Conservation (phyloP, 306 rosid genomes). For the Pterocarpus santalinus region DNA sequence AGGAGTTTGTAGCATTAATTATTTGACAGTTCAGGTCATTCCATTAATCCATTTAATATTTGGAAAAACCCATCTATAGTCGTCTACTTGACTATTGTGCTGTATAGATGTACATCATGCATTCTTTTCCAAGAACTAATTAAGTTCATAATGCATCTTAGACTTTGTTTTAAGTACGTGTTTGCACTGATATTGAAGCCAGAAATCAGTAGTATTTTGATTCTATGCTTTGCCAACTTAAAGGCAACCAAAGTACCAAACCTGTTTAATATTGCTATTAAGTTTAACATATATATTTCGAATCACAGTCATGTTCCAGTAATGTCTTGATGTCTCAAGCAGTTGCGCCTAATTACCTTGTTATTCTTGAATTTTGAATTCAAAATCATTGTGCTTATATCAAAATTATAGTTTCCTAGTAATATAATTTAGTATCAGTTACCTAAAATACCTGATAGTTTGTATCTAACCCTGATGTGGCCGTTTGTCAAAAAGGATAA, state of each 20-base stretch:
- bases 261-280: background rate
- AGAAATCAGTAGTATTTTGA: constrained; percentile 14
- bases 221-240: constrained; percentile 21
- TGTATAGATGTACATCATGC: background rate
- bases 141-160: background rate
- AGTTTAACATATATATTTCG: background rate
- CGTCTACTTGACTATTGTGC: constrained; percentile 17
- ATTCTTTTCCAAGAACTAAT: constrained; percentile 5
- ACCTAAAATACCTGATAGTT: background rate
- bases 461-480: background rate
- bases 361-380: constrained; percentile 34
- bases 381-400: constrained; percentile 18
- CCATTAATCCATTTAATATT: constrained; percentile 33
- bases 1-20: constrained; percentile 29
- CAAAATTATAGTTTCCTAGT: constrained; percentile 22
- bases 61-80: constrained; percentile 23
- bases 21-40: constrained; percentile 1
- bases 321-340: constrained; percentile 25
- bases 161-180: background rate
- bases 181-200: constrained; percentile 27
- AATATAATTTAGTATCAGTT: constrained; percentile 15
- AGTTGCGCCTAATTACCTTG: background rate
- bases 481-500: background rate
- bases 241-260: background rate
- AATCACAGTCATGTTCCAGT: background rate